These are phyloP conservation scores for Serendipita sp. DNA, from an alignment of 768 basidiomycete genomes.

Conservation along the genomic window DNA sequence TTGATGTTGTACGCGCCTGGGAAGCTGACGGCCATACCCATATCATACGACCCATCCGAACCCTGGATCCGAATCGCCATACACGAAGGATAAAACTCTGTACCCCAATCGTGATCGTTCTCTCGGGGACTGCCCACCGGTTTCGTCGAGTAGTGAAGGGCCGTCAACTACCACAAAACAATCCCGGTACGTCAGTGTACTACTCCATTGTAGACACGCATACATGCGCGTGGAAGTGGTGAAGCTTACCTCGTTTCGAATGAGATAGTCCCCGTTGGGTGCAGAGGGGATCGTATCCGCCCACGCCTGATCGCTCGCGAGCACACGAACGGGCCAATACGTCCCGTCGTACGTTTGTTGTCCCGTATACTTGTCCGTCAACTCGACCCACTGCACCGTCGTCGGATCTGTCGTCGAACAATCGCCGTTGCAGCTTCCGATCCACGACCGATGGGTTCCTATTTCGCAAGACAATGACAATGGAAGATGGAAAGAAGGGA, in stretches of 20 bases:
- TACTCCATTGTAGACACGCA: neutral
- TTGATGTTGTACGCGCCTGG: neutral
- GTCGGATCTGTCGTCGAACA: neutral
- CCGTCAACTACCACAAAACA: neutral
- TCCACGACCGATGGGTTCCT: neutral
- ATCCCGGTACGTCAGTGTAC: neutral
- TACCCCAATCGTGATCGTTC: neutral
- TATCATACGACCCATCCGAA: neutral
- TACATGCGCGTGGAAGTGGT: no score
- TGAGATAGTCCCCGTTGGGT: neutral
- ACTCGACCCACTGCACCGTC: neutral
- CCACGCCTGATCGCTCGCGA: neutral
- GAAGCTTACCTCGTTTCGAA: neutral
- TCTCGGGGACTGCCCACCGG: neutral
- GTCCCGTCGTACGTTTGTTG: neutral
- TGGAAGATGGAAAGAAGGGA: neutral
- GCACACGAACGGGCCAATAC: neutral
- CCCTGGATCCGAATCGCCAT: neutral
- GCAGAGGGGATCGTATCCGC: neutral
- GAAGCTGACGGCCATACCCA: neutral
- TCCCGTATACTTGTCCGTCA: neutral
- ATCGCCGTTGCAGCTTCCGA: constrained; percentile 1
- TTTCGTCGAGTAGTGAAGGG: neutral
- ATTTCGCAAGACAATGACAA: neutral
- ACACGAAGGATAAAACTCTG: neutral